Evolutionary conservation across 2,329 filamentous ascomycete species (phyloP), one percentile per base, ranked within the genome.

Genomic region (Chaetomium strumarium): DNA sequence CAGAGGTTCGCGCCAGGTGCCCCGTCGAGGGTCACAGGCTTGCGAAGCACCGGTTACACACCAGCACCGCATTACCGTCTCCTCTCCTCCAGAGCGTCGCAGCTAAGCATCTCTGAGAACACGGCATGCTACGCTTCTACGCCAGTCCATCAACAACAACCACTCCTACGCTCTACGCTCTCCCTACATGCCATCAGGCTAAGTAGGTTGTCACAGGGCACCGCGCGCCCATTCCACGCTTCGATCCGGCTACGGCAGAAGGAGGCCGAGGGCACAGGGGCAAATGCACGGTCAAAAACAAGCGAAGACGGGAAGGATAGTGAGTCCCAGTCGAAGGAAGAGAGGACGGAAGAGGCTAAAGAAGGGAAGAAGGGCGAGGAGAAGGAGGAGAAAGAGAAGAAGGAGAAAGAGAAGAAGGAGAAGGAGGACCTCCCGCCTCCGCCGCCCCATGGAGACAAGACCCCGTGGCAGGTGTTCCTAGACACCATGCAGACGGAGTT

Each of bases 391-490:
- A 74, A 81, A 63, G 74, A 82, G 58, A 70, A 79, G 55, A 73
- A 81, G 46, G 72, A 78, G 52, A 74, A 81, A 63, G 74, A 82
- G 58, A 70, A 79, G 55, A 73, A 81, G 66, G 78, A 85, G 67
- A 78, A 84, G 66, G 81, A 88, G 63, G 82, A 90, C 56, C 70
- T 81, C 29, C 85, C 91, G 12, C 89, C 92, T 19, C 92, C 91
- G 13, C 92, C 93, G n/a, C 92, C 91, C 17, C 93, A 99, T 66
- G 93, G 93, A 56, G 90, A 96, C 74, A 99, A 99, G 77, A 93
- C 92, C 3, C 93, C 93, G 49, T 97, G 93, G 91, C 90, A 97
- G 69, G 93, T 99, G 31, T 99, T 99, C 75, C 89, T 89, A 66
- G 93, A 99, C 67, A 99, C 93, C n/a, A 82, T 99, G 72, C 83